phyloP scores from a whole-genome alignment of 768 basidiomycete species.

The Cystofilobasidium capitatum region DNA sequence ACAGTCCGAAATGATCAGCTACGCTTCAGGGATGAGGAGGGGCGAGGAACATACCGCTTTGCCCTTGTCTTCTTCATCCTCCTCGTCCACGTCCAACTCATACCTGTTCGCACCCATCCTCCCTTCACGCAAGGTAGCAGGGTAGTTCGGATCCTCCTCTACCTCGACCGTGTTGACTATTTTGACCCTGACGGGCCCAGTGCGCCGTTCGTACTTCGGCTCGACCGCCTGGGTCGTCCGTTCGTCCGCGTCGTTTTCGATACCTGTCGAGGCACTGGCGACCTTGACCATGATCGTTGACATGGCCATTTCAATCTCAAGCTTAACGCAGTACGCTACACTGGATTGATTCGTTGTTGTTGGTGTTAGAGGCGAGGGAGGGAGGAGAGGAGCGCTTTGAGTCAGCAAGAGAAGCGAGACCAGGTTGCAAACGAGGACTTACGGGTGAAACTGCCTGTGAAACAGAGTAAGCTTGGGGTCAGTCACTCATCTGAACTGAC shows the following conservation, averaged over 20 bases:
- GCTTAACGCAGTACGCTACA: not conserved
- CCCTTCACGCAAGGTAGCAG: not conserved
- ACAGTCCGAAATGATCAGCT: not conserved
- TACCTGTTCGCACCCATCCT: constrained; percentile 1
- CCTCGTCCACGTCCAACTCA: not conserved
- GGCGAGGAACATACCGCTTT: not conserved
- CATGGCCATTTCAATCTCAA: not conserved
- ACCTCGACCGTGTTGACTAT: not conserved
- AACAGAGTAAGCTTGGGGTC: too few species aligned
- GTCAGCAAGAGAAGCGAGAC: too few species aligned
- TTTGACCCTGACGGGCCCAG: not conserved
- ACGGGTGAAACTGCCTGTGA: too few species aligned
- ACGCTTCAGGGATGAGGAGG: not conserved
- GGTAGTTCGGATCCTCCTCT: not conserved
- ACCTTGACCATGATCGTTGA: constrained; percentile 1
- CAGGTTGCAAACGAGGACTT: too few species aligned
- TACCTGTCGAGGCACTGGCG: not conserved
- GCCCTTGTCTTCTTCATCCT: not conserved
- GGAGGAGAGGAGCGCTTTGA: too few species aligned
- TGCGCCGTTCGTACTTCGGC: not conserved
- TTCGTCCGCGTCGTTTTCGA: not conserved
- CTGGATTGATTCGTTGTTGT: too few species aligned
- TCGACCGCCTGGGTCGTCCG: not conserved
- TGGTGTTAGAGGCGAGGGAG: too few species aligned
- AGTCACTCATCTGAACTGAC: too few species aligned